Evolutionary conservation across 1,284 basidiomycete species (phyloP).

Genomic region (Ustanciosporium gigantosporum): DNA sequence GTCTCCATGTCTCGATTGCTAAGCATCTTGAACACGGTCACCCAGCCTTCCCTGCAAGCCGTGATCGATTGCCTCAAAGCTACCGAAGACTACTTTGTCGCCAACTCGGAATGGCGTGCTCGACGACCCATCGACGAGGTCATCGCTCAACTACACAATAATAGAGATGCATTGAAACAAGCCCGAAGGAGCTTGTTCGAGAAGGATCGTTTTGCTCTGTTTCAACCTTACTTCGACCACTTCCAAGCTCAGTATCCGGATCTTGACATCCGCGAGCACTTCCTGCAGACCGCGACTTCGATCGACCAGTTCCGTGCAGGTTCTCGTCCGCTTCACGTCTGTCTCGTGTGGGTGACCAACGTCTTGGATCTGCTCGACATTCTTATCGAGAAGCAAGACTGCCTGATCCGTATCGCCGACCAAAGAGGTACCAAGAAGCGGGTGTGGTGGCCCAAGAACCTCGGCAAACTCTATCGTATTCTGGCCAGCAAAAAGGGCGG

Average conservation of each 20-base stretch:
- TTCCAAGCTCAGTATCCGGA: slow-evolving; percentile 29
- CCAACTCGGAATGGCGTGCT: slow-evolving; percentile 52
- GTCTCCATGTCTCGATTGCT: slow-evolving; percentile 65
- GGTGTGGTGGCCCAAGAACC: slow-evolving; percentile 67
- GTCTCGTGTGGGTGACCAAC: slow-evolving; percentile 66
- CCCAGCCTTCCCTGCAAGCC: slow-evolving; percentile 60
- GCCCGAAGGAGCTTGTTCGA: slow-evolving; percentile 39
- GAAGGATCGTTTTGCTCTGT: slow-evolving; percentile 64
- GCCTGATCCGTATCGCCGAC: slow-evolving; percentile 63
- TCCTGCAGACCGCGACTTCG: slow-evolving; percentile 23
- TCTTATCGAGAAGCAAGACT: slow-evolving; percentile 64
- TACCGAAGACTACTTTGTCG: slow-evolving; percentile 47
- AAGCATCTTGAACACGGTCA: slow-evolving; percentile 64
- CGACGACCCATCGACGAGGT: slow-evolving; percentile 46
- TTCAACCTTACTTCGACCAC: slow-evolving; percentile 63
- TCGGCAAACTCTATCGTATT: slow-evolving; percentile 63
- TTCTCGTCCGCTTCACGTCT: slow-evolving; percentile 64
- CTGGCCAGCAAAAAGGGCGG: slow-evolving; percentile 32
- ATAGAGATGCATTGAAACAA: slow-evolving; percentile 60
- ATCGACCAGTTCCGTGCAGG: slow-evolving; percentile 22
- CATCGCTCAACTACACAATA: slow-evolving; percentile 42
- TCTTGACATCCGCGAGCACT: slow-evolving; percentile 21
- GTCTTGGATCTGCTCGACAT: slow-evolving; percentile 64
- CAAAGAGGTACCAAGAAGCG: slow-evolving; percentile 63
- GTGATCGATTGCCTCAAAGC: slow-evolving; percentile 60